Evolutionary conservation across 306 rosid genomes (phyloP).

Genomic region (Vicia faba): DNA sequence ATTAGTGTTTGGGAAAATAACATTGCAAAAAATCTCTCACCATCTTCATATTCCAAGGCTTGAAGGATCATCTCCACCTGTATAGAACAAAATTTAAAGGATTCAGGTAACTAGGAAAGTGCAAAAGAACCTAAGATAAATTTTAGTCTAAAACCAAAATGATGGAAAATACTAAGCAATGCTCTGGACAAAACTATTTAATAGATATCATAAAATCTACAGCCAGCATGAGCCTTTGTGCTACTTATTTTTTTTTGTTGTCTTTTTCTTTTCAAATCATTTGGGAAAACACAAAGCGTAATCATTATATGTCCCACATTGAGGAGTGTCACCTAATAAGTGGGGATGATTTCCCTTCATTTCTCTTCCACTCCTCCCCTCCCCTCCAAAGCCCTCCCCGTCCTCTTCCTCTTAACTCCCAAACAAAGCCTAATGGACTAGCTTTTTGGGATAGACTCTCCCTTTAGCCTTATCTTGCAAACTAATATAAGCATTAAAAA

Average conservation of each 20-base stretch:
- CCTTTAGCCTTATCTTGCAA: background rate
- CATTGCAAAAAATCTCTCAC: constrained; percentile 45
- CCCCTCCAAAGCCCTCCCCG: background rate
- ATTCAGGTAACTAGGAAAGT: constrained; percentile 29
- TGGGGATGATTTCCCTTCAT: background rate
- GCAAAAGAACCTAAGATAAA: constrained; percentile 15
- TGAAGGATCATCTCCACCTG: constrained; percentile 94
- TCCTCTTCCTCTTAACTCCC: background rate
- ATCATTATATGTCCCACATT: background rate
- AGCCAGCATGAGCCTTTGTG: background rate
- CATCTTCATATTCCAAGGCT: constrained; percentile 83
- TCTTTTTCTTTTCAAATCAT: background rate
- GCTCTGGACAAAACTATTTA: constrained; percentile 20
- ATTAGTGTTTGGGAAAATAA: constrained; percentile 6
- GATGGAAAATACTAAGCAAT: constrained; percentile 15
- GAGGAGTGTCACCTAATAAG: background rate
- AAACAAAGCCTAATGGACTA: background rate
- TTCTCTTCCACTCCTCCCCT: background rate
- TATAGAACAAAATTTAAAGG: constrained; percentile 28
- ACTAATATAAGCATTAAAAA: background rate
- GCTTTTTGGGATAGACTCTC: background rate
- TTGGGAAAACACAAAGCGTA: background rate
- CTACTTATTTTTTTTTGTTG: background rate
- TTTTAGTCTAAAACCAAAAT: constrained; percentile 17
- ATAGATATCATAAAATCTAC: constrained; percentile 5